phyloP scores from a whole-genome alignment of 345 rosid species.

The Euphorbia tirucalli region DNA sequence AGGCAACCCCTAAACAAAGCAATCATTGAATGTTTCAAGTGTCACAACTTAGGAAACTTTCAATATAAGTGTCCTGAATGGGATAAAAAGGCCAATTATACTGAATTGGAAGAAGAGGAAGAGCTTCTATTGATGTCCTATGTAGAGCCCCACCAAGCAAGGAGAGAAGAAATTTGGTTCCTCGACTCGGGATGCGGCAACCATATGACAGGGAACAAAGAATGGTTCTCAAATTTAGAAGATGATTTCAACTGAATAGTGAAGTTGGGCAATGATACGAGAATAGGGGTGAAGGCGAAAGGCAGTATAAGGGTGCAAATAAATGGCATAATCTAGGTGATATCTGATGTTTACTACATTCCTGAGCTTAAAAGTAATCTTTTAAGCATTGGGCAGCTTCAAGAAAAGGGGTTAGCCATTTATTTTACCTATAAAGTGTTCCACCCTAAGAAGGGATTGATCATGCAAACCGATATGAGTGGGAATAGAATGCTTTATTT shows the following conservation, averaged over 20 bases:
- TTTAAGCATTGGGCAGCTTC: too few relatives aligned
- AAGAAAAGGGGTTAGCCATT: too few relatives aligned
- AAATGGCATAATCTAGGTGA: too few relatives aligned
- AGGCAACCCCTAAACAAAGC: not conserved
- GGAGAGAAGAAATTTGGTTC: conserved; percentile 9
- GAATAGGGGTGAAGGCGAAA: not conserved
- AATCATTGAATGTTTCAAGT: conserved; percentile 4
- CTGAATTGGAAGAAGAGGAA: too few relatives aligned
- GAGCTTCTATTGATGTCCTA: too few relatives aligned
- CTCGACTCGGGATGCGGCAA: conserved; percentile 1
- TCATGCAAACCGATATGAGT: too few relatives aligned
- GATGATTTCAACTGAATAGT: not conserved
- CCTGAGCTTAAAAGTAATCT: too few relatives aligned
- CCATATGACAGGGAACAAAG: conserved; percentile 14
- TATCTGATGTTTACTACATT: too few relatives aligned
- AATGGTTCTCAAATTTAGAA: not conserved
- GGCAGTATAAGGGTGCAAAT: not conserved
- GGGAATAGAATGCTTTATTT: too few relatives aligned
- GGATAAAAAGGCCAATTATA: too few relatives aligned
- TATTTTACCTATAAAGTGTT: too few relatives aligned
- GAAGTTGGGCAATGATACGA: not conserved
- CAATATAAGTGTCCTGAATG: not conserved
- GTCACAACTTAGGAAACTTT: conserved; percentile 10
- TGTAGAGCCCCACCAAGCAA: conserved; percentile 4
- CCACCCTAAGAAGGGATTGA: too few relatives aligned